Percentiles rank a stretch among this genome's conserved stretches.
Conservation (phyloP, 2,329 filamentous ascomycete species). For the Metarhizium rileyi region DNA sequence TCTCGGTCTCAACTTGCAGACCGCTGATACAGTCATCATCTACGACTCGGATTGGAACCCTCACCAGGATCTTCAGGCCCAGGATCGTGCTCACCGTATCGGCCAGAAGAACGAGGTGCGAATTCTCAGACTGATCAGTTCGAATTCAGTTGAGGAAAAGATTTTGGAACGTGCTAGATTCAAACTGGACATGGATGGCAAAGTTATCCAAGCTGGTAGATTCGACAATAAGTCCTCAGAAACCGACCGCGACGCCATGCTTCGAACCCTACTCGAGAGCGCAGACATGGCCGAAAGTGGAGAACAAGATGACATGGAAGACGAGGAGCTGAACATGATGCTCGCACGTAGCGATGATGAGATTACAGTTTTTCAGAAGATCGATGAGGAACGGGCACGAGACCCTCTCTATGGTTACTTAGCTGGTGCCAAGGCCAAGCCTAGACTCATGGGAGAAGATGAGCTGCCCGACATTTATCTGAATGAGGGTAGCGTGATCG, state of each 20-base stretch:
- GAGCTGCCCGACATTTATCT: conserved; percentile 94
- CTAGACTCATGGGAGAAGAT: conserved; percentile 75
- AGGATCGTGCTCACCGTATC: conserved; percentile 99
- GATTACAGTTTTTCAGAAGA: conserved; percentile 64
- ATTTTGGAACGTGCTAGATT: conserved; percentile 93
- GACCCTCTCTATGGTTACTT: conserved; percentile 62
- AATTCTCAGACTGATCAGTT: conserved; percentile 89
- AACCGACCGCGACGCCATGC: conserved; percentile 93
- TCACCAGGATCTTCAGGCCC: conserved; percentile 96
- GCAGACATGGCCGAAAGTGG: conserved; percentile 57
- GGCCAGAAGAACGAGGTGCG: conserved; percentile 99
- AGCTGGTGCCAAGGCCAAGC: conserved; percentile 50
- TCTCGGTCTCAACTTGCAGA: conserved; percentile 93
- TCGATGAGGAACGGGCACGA: conserved; percentile 65
- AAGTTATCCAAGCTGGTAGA: conserved; percentile 97
- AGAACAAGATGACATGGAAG: conserved; percentile 96
- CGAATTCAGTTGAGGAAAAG: conserved; percentile 96
- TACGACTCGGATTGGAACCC: conserved; percentile 99
- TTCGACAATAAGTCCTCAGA: conserved; percentile 99
- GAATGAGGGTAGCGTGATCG: conserved; percentile 70
- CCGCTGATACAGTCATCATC: conserved; percentile 97
- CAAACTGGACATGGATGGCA: conserved; percentile 99
- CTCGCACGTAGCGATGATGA: conserved; percentile 84
- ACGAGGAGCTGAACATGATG: conserved; percentile 92
- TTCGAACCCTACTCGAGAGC: conserved; percentile 84